A percentile compares a stretch with the other conserved stretches of the same genome.
These are phyloP conservation scores for Saxispiralis lemnorum DNA, from an alignment of 495 filamentous ascomycete species.

Conservation along the genomic window DNA sequence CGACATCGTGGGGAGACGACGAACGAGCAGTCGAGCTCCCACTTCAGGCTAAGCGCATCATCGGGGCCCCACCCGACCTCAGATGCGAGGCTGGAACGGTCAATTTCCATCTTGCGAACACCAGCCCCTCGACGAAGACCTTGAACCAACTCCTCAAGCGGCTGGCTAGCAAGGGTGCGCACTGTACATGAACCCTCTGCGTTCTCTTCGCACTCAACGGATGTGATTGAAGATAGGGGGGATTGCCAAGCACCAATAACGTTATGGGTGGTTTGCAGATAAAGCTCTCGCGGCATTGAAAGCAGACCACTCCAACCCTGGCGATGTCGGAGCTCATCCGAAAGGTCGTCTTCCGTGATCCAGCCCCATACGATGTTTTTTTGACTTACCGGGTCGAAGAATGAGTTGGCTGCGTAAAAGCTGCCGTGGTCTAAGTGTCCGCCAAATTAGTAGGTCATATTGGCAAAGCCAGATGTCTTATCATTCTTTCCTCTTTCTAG, in stretches of 20 bases:
- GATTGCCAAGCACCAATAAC: neutral
- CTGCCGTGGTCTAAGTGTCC: neutral
- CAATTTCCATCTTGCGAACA: neutral
- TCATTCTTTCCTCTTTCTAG: neutral
- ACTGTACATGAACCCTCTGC: neutral
- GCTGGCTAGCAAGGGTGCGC: neutral
- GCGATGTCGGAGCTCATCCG: neutral
- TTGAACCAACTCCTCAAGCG: neutral
- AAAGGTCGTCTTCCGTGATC: slow-evolving; percentile 3
- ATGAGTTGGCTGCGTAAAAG: slow-evolving; percentile 1
- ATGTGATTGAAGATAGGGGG: neutral
- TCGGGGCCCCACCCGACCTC: neutral
- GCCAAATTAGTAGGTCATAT: slow-evolving; percentile 2
- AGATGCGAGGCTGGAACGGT: neutral
- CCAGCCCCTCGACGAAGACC: neutral
- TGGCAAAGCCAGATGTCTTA: neutral
- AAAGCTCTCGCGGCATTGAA: neutral
- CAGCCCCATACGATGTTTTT: slow-evolving; percentile 1
- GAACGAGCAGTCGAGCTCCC: neutral
- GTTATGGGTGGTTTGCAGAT: neutral
- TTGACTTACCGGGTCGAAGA: neutral
- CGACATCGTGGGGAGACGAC: neutral
- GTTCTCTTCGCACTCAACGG: neutral
- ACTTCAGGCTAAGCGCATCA: neutral
- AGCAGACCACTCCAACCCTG: slow-evolving; percentile 1